Evolutionary conservation across 257 asterid genomes (phyloP).

Genomic region (Jasminum sambac): DNA sequence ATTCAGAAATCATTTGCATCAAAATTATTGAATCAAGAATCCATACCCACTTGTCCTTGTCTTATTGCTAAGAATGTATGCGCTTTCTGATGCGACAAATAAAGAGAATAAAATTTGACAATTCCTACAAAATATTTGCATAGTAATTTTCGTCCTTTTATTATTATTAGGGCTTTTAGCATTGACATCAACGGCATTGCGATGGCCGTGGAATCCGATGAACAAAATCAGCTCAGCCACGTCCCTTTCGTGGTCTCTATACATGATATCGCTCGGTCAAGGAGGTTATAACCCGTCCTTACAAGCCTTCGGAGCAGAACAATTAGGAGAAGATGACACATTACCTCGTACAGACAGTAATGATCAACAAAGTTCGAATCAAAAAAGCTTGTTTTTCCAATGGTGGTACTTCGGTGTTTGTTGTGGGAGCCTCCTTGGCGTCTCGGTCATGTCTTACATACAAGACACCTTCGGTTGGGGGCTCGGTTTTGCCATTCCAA

Average conservation of each 20-base stretch:
- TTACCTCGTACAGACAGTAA: conserved; percentile 33
- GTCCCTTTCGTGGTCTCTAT: conserved; percentile 59
- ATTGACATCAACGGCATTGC: conserved; percentile 62
- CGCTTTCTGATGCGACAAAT: not conserved
- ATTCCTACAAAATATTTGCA: not conserved
- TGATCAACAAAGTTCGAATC: conserved; percentile 33
- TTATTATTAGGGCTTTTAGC: conserved; percentile 72
- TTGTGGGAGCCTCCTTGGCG: conserved; percentile 82
- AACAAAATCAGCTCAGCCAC: conserved; percentile 39
- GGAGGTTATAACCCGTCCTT: conserved; percentile 86
- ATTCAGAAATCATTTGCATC: conserved; percentile 16
- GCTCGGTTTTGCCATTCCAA: conserved; percentile 80
- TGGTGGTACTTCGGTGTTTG: conserved; percentile 95
- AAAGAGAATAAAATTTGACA: not conserved
- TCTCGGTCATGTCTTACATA: conserved; percentile 72
- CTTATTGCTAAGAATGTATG: not conserved
- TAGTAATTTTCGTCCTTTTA: not conserved
- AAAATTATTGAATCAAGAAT: conserved; percentile 29
- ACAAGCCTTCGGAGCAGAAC: conserved; percentile 93
- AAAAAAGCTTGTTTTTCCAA: conserved; percentile 73
- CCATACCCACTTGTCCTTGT: conserved; percentile 37
- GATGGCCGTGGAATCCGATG: conserved; percentile 53
- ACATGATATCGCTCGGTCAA: conserved; percentile 79
- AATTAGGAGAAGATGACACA: conserved; percentile 49
- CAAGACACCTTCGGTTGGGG: conserved; percentile 95